Evolutionary conservation across 257 asterid genomes (phyloP).

Genomic region (Fraxinus pennsylvanica): DNA sequence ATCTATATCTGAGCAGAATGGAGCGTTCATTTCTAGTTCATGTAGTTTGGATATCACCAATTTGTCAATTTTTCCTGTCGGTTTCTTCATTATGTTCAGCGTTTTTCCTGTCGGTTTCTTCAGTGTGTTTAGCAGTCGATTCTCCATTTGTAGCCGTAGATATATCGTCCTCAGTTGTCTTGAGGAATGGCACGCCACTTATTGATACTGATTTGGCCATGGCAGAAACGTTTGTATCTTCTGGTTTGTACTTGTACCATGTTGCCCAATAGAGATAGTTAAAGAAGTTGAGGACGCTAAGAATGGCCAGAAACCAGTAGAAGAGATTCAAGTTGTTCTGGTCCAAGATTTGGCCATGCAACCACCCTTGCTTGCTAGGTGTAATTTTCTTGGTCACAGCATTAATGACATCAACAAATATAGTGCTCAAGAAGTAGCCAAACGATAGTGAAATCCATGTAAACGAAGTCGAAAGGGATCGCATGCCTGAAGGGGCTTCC

Average conservation of each 20-base stretch:
- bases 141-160: conserved; percentile 13
- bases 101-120: background rate
- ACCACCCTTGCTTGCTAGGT: conserved; percentile 55
- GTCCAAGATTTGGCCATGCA: conserved; percentile 52
- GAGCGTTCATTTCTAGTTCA: background rate
- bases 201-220: conserved; percentile 25
- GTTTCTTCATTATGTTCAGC: background rate
- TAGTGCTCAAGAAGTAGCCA: conserved; percentile 63
- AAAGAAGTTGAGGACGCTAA: conserved; percentile 63
- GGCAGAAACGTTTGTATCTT: background rate
- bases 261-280: conserved; percentile 61
- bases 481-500: conserved; percentile 72
- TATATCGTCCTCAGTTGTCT: conserved; percentile 18
- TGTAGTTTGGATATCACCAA: background rate
- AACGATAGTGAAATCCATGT: conserved; percentile 58
- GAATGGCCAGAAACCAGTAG: conserved; percentile 61
- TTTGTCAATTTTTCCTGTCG: background rate
- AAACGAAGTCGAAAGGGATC: conserved; percentile 69
- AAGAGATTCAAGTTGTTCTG: conserved; percentile 50
- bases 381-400: conserved; percentile 39
- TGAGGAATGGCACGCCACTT: conserved; percentile 36
- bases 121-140: background rate
- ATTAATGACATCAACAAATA: conserved; percentile 47
- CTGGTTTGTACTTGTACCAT: conserved; percentile 65
- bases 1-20: background rate